Evolutionary conservation across 306 rosid species (phyloP), one percentile per base, ranked within the genome.

Genomic region (Cicer pinnatifidum): DNA sequence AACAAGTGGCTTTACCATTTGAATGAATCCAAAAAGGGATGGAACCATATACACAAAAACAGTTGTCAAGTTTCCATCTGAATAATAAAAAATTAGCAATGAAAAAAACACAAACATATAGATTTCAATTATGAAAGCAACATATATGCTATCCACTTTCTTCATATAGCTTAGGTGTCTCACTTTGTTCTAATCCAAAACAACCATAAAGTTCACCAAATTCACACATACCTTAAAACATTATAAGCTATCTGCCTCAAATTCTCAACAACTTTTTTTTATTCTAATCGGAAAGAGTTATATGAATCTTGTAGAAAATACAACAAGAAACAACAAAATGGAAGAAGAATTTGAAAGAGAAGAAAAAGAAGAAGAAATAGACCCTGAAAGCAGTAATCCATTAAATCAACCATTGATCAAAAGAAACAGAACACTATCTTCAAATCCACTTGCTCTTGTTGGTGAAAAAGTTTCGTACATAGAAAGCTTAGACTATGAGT

Each of bases 401-500:
- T 67, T 87, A 11, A 77, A 78, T 38, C 68, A 85, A 65, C 86
- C 89, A 47, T 84, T 86, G 15, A 86, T 92, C 65, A 85, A 86
- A 84, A 81, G 91, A 75, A 90, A 58, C 35, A 64, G 88, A 4
- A 92, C 97, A 35, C 87, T 92, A 1, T 90, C 98, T 50, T 83
- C 96, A 66, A 90, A 19, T 78, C 90, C 91, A 66, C 91, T 87
- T 11, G 98, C 98, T 57, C 80, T 90, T 8, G 87, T 89, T 43
- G 98, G 98, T 70, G 84, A 79, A 73, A 92, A 86, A 73, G 92
- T 90, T 75, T 90, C 97, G 58, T 82, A 86, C 35, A 90, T 92
- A 40, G 97, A 92, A 76, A 92, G 97, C 85, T 86, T 90, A 82
- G 96, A 90, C 45, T 90, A 92, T 10, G 98, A 92, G 98, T 90